phyloP scores from a whole-genome alignment of 2,329 filamentous ascomycete genomes.

The Orbilia oligospora region DNA sequence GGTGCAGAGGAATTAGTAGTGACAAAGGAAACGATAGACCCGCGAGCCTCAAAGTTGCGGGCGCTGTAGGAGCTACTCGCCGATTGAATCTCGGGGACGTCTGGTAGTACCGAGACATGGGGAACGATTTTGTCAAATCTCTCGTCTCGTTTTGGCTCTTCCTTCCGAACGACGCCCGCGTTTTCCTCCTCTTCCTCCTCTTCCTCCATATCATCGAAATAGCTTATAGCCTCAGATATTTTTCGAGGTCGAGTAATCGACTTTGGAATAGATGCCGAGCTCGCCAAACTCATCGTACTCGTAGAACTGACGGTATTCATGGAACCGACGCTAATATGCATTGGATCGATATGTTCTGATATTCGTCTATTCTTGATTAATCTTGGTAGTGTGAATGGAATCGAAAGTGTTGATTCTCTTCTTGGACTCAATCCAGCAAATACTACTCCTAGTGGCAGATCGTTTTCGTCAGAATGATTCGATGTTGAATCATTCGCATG shows the following conservation, averaged over 20 bases:
- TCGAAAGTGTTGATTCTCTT: conserved; percentile 41
- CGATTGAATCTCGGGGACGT: conserved; percentile 26
- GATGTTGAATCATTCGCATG: conserved; percentile 40
- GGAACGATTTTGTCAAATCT: conserved; percentile 45
- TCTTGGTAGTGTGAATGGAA: conserved; percentile 46
- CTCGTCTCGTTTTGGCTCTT: conserved; percentile 17
- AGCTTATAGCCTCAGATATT: conserved; percentile 29
- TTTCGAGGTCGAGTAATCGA: conserved; percentile 20
- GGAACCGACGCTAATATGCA: conserved; percentile 13
- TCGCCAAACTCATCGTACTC: conserved; percentile 10
- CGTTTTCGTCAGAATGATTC: conserved; percentile 47
- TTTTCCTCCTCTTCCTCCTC: conserved; percentile 24
- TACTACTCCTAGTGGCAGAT: conserved; percentile 42
- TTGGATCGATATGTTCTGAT: conserved; percentile 55
- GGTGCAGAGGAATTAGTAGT: conserved; percentile 48
- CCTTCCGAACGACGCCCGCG: conserved; percentile 3
- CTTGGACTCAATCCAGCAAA: conserved; percentile 52
- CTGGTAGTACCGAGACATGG: conserved; percentile 34
- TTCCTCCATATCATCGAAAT: conserved; percentile 29
- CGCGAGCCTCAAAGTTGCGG: conserved; percentile 35
- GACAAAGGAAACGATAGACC: conserved; percentile 43
- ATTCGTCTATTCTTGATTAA: conserved; percentile 37
- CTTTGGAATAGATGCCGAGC: conserved; percentile 23
- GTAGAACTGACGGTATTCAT: background rate
- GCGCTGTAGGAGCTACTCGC: conserved; percentile 42